Base-by-base conservation (phyloP, 1,139 yeast species). In the Yamadazyma oceani region DNA sequence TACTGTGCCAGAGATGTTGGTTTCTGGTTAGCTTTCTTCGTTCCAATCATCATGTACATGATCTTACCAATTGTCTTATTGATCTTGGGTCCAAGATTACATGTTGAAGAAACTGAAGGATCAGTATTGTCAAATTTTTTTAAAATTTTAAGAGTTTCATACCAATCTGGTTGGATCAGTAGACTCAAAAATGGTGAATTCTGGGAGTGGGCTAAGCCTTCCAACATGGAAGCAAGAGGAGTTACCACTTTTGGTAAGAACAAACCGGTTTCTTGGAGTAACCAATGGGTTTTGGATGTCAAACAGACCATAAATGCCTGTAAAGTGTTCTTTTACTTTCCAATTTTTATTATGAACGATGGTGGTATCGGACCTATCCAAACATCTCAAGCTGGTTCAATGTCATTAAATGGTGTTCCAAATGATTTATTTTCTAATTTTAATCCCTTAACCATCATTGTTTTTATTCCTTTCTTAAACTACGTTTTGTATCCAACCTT, bases 21-120 rank as follows among this genome's bases (percentile, higher is more conserved):
- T 32, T 85, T 77, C 65, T 85, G 90, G 90, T 73, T 82, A 28
- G 92, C 90, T 2, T 85, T 70, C 62, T 65, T 82, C 48, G 59
- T 78, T 29, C 85, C 85, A 31, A 73, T 76, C 38, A 50, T 76
- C 34, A 52, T 78, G 36, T 79, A 78, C 53, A 49, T 74, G 42
- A 32, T 69, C 28, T 61, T 78, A 51, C 81, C 83, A 24, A 43
- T 71, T 31, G 65, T 76, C 12, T 60, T 78, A 48, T 40, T 64
- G 26, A 47, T 58, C 27, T 60, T 76, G 36, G 59, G 64, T 38
- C 64, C 66, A 28, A 60, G 51, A 37, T 59, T 79, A 44, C 58
- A 57, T 34, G 62, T 60, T 38, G 62, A 58, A 22, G 63, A 66
- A 36, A 72, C 70, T 17, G 67, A 73, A 37, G 75, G 78, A 39